phyloP scores from a whole-genome alignment of 2,329 filamentous ascomycete genomes.

The Fusarium sp. region DNA sequence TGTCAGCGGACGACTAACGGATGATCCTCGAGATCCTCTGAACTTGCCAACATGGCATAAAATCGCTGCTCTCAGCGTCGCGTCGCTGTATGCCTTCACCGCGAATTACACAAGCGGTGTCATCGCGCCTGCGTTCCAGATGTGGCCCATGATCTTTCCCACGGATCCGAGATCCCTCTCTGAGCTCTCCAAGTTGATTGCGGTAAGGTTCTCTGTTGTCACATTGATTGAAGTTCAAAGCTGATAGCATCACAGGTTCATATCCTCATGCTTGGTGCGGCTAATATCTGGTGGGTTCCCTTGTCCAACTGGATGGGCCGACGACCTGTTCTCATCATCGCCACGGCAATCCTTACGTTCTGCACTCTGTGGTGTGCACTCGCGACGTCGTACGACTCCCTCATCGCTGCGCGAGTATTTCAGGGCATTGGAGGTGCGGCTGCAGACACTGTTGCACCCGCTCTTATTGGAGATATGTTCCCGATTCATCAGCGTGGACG shows the following conservation, averaged over 20 bases:
- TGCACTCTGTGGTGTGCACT: conserved; percentile 44
- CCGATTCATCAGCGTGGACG: conserved; percentile 48
- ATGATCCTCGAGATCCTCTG: conserved; percentile 49
- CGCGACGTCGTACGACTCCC: conserved; percentile 31
- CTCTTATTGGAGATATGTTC: conserved; percentile 49
- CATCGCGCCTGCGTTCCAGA: conserved; percentile 46
- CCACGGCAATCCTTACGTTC: conserved; percentile 42
- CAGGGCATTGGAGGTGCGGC: conserved; percentile 48
- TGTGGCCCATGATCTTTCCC: conserved; percentile 47
- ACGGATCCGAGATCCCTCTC: conserved; percentile 33
- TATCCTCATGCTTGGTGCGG: conserved; percentile 46
- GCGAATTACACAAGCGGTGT: conserved; percentile 47
- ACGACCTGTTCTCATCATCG: conserved; percentile 44
- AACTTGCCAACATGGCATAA: conserved; percentile 49
- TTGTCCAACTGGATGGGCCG: conserved; percentile 49
- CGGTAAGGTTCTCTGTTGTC: conserved; percentile 22
- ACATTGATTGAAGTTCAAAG: accelerated
- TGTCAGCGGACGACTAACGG: not conserved
- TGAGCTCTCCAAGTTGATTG: conserved; percentile 45
- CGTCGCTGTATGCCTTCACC: conserved; percentile 47
- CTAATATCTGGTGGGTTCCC: conserved; percentile 51
- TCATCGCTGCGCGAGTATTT: conserved; percentile 45
- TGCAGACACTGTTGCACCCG: conserved; percentile 48
- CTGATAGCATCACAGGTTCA: conserved; percentile 39
- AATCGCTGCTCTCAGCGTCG: conserved; percentile 38